Base-by-base conservation (phyloP, 148 eudicot genomes). In the Persicaria maculosa region DNA sequence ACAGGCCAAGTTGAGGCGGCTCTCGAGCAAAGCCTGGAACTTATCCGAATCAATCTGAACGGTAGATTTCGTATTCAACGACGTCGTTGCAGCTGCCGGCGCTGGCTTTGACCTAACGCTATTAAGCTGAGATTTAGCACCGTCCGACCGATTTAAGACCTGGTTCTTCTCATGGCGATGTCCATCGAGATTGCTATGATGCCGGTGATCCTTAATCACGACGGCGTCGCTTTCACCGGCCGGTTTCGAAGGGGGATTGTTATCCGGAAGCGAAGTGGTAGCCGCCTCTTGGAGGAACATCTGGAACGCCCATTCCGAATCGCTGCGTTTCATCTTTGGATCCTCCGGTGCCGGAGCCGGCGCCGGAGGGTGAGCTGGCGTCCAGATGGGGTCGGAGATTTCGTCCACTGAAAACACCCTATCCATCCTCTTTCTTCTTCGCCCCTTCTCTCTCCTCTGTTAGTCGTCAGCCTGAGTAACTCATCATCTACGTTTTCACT, bases 331-430 rank as follows among this genome's bases (percentile, higher is more conserved):
- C 47, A 75, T 75, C 62, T 75, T 48, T 25, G 73, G 47, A 50
- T 75, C 59, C 6, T 48, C 50, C 31, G 31, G 4, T 0, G 12
- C 65, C 65, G 65, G 65, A 22, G 9, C 5, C 40, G 40, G 40
- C 71, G 57, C 36, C 74, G 81, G 22, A 4, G 17, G 44, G 20
- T 55, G 59, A 40, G 75, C 47, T 74, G 88, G 80, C 1, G 93
- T 68, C 97, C 96, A 94, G 71, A 90, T 90, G 4, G 88, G 94
- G 84, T 88, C 95, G 53, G 91, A 53, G 14, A 94, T 87, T 59
- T 94, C 98, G 44, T 87, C 97, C 76, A 91, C 89, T 80, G 97
- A 94, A 74, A 91, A 94, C 72, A 88, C 91, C 76, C 98, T 88
- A 10, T 47, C 67, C 59, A 55, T 55, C 17, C 22, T 55, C 59